Conservation (phyloP, 169 alveolate species). For the Plasmodium relictum region DNA sequence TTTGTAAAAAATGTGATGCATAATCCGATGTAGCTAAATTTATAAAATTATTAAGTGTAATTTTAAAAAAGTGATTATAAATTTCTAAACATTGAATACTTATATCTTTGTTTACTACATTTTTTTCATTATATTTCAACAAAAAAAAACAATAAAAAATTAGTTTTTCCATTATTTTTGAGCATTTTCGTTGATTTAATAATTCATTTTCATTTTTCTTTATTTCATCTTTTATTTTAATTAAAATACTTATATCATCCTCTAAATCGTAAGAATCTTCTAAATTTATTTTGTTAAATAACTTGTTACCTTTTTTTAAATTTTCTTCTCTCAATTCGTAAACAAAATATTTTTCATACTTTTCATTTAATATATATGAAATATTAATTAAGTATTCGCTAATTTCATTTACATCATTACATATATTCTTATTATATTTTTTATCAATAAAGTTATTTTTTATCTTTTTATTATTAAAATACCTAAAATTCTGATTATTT, state of each 20-base stretch:
- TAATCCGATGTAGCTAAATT: slow-evolving; percentile 25
- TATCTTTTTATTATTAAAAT: background rate
- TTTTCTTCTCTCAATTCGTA: slow-evolving; percentile 71
- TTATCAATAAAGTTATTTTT: no score
- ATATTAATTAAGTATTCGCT: slow-evolving; percentile 50
- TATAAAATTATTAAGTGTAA: slow-evolving; percentile 5
- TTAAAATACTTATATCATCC: slow-evolving; percentile 68
- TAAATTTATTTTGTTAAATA: slow-evolving; percentile 36
- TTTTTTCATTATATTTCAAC: slow-evolving; percentile 59
- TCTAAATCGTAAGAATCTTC: slow-evolving; percentile 27
- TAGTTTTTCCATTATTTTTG: slow-evolving; percentile 66
- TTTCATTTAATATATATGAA: slow-evolving; percentile 71
- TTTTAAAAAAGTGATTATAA: slow-evolving; percentile 36
- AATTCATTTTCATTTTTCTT: slow-evolving; percentile 29
- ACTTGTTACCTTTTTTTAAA: slow-evolving; percentile 51
- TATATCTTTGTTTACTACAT: slow-evolving; percentile 33
- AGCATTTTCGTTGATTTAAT: slow-evolving; percentile 22
- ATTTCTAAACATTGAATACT: slow-evolving; percentile 59
- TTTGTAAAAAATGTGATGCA: slow-evolving; percentile 70
- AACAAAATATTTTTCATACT: slow-evolving; percentile 73
- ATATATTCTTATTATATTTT: no score
- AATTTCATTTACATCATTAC: slow-evolving; percentile 14
- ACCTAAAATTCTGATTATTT: slow-evolving; percentile 8
- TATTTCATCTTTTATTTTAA: slow-evolving; percentile 62
- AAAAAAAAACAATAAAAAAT: slow-evolving; percentile 67